Evolutionary conservation across 371 early-diverging fungal genomes (phyloP), one percentile per base, ranked within the genome.

Genomic region (Actinomortierella wolfii): DNA sequence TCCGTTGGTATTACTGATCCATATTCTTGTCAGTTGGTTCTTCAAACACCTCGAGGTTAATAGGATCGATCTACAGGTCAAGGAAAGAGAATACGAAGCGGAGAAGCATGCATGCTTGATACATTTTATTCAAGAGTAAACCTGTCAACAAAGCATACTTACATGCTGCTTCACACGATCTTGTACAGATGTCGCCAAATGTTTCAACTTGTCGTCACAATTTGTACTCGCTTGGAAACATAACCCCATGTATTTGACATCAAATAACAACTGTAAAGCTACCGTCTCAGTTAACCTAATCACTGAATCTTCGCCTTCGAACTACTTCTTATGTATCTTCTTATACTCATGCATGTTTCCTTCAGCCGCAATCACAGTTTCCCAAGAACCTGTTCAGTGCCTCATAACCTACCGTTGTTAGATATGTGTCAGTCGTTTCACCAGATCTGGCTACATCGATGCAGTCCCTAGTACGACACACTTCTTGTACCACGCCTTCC

Each of bases 251-350:
- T 83, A 81, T 47, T 79, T 57, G n/a, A 78, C 63, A 43, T 86
- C 86, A 66, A 84, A 83, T 20, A 83, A 43, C 39, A 84, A 48
- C 42, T 86, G 86, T 18, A 83, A 53, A 1, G 86, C 79, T 0
- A 85, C 84, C 40, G 78, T 79, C 51, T 86, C 84, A 3, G 81
- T 67, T 18, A 81, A 24, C 3, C 62, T 23, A 29, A 45, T 49
- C 58, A 40, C 3, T 41, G 24, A 15, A 7, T 21, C 42, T 42
- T 41, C 44, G 9, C 20, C 45, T 40, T 9, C 5, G 44, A 20
- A 40, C 47, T 25, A n/a, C 23, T 47, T 6, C n/a, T 23, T 39
- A n/a, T 56, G 11, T 15, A 39, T 50, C 43, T 51, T 51, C 21
- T 15, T n/a, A 39, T 59, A 26, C 9, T 61, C 52, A 13, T 56